phyloP scores from a whole-genome alignment of 2,329 filamentous ascomycete species.

The Aciculosporium take region DNA sequence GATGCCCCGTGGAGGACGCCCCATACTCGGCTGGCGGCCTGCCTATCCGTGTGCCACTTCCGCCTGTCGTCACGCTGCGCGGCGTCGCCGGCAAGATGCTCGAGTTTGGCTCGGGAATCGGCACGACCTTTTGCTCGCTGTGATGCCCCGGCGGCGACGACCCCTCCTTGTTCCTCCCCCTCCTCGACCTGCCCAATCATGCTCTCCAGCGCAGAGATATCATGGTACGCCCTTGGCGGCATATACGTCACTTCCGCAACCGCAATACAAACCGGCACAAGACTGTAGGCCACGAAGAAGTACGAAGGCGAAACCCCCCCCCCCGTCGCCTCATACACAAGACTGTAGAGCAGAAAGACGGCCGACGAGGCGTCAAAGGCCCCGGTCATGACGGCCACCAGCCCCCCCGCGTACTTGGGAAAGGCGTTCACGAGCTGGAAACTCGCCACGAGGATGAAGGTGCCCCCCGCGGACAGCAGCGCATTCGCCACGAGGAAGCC shows the following conservation, averaged over 20 bases:
- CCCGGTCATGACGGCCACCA: constrained; percentile 65
- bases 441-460: constrained; percentile 68
- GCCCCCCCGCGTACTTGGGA: constrained; percentile 60
- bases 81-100: neutral
- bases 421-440: constrained; percentile 81
- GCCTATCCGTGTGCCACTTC: constrained; percentile 29
- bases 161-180: too few species aligned
- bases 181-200: neutral
- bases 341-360: constrained; percentile 59
- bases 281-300: neutral
- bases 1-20: constrained; percentile 52
- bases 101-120: neutral
- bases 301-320: constrained; percentile 9
- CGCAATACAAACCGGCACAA: neutral
- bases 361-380: constrained; percentile 75
- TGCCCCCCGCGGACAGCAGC: constrained; percentile 61
- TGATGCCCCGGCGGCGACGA: too few species aligned
- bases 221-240: neutral
- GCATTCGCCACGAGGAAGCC: constrained; percentile 61
- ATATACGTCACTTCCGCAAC: neutral
- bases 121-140: too few species aligned
- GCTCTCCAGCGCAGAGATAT: neutral
- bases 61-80: neutral
- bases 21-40: constrained; percentile 48
- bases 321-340: constrained; percentile 48